Evolutionary conservation across 1,284 basidiomycete species (phyloP).

Genomic region (Boletus semigastroideus): DNA sequence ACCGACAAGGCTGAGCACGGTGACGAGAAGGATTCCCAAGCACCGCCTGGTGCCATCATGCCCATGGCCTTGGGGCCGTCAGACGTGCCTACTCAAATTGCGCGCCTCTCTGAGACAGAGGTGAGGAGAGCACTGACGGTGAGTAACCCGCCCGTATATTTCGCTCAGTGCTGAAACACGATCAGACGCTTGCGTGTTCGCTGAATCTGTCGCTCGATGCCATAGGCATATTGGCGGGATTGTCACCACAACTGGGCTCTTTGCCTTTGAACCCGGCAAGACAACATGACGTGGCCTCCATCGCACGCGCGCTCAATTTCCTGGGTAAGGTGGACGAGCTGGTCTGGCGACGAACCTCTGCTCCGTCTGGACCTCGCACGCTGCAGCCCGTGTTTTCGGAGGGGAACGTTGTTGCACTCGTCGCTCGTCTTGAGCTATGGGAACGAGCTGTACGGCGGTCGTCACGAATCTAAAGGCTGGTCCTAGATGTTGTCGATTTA

Average conservation of each 20-base stretch:
- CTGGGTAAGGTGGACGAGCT: conserved; percentile 28
- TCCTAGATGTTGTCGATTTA: not conserved
- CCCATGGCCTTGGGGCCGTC: not conserved
- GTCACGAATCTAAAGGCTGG: conserved; percentile 11
- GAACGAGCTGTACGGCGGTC: conserved; percentile 25
- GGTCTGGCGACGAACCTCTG: conserved; percentile 26
- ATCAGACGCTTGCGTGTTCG: conserved; percentile 12
- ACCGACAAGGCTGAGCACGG: not conserved
- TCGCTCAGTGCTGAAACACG: not conserved
- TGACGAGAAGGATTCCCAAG: not conserved
- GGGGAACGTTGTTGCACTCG: conserved; percentile 24
- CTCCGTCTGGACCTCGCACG: conserved; percentile 12
- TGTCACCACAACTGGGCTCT: not conserved
- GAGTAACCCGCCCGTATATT: conserved; percentile 4
- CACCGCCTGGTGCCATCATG: not conserved
- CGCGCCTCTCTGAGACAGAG: conserved; percentile 20
- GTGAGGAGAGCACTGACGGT: conserved; percentile 23
- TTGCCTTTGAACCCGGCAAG: not conserved
- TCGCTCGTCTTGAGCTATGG: conserved; percentile 30
- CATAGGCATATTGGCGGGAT: not conserved
- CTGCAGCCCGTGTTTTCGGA: conserved; percentile 24
- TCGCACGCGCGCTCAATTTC: conserved; percentile 26
- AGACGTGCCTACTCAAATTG: conserved; percentile 15
- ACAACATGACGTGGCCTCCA: conserved; percentile 22
- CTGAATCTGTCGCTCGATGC: conserved; percentile 14